phyloP scores from a whole-genome alignment of 23 red algal genomes.

The Gracilariopsis chorda region DNA sequence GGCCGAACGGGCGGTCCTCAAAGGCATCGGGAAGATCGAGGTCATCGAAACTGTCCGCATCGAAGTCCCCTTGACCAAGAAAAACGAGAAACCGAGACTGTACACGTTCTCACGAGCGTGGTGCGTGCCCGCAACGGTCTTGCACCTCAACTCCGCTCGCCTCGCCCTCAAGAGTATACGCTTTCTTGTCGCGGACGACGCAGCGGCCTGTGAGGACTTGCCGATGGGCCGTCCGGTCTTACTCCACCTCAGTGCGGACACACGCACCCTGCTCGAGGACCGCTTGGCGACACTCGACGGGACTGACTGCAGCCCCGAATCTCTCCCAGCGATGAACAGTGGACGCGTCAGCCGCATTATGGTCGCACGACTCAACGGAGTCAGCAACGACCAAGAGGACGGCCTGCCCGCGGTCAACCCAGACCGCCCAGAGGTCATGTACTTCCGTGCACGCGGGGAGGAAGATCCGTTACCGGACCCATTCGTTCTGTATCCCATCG shows the following conservation, averaged over 20 bases:
- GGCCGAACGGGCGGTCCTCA: not conserved
- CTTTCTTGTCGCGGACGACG: not conserved
- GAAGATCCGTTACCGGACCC: constrained; percentile 35
- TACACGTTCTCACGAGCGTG: not conserved
- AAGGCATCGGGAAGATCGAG: constrained; percentile 34
- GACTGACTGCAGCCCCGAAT: not conserved
- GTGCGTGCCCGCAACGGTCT: not conserved
- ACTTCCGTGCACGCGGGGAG: not conserved
- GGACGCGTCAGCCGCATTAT: not conserved
- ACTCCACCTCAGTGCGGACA: not conserved
- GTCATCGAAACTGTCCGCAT: not conserved
- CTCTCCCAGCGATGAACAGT: not conserved
- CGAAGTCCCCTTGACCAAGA: not conserved
- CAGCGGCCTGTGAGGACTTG: not conserved
- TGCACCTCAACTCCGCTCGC: not conserved
- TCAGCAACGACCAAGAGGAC: not conserved
- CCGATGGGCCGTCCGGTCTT: not conserved
- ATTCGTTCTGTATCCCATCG: not conserved
- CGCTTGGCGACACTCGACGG: not conserved
- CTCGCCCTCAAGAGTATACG: not conserved
- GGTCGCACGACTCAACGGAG: not conserved
- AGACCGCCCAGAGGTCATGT: not conserved
- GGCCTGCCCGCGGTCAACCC: not conserved
- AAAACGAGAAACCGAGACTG: not conserved
- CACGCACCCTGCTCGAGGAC: not conserved